Evolutionary conservation across 306 rosid species (phyloP).

Genomic region (Cotoneaster glaucophyllus): DNA sequence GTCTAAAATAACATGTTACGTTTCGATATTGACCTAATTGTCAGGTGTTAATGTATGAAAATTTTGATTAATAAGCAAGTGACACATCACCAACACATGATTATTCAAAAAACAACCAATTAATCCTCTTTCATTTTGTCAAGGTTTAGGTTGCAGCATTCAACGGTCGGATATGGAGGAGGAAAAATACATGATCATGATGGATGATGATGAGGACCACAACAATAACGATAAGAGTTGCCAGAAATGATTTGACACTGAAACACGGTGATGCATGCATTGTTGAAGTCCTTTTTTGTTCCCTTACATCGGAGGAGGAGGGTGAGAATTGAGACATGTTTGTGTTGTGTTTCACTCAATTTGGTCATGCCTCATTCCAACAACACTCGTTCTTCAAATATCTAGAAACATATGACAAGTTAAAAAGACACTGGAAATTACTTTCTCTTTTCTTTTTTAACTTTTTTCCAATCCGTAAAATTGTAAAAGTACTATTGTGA

Average conservation of each 20-base stretch:
- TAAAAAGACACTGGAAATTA: neutral
- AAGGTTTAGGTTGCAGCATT: conserved; percentile 6
- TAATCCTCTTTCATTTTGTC: neutral
- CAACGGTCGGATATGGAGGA: neutral
- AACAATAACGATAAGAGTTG: neutral
- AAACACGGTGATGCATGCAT: neutral
- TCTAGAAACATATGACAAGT: neutral
- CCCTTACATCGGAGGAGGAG: neutral
- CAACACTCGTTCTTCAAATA: neutral
- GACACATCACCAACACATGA: neutral
- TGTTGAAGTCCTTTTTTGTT: neutral
- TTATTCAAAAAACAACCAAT: neutral
- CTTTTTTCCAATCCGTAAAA: no score
- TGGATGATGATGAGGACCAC: neutral
- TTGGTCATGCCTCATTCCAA: neutral
- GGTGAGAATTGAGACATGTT: neutral
- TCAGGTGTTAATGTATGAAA: no score
- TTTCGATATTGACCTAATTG: neutral
- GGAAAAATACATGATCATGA: neutral
- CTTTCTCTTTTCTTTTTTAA: no score
- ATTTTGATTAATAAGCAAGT: no score
- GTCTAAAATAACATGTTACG: no score
- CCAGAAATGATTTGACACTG: neutral
- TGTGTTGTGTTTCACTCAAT: neutral
- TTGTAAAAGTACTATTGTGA: neutral